Evolutionary conservation across 495 filamentous ascomycete genomes (phyloP).

Genomic region (Annulohypoxylon nitens): DNA sequence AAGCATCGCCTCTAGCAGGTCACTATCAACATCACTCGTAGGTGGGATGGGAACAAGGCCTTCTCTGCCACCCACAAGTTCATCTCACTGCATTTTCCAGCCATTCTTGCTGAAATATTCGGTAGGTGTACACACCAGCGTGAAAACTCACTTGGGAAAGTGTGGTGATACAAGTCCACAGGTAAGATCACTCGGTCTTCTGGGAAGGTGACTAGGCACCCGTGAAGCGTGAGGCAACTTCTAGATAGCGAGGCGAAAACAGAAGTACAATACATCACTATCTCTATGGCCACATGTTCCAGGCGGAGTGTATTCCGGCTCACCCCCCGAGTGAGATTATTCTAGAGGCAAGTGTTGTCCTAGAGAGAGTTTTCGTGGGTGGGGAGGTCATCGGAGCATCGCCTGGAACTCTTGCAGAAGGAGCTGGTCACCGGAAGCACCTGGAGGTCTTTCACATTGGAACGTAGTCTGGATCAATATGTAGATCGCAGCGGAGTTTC

Average conservation of each 20-base stretch:
- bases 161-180: neutral
- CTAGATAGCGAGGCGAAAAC: neutral
- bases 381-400: neutral
- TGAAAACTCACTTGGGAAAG: no score
- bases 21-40: no score
- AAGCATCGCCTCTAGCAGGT: neutral
- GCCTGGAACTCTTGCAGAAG: neutral
- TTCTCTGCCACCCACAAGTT: no score
- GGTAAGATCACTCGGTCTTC: neutral
- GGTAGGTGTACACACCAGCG: no score
- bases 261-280: neutral
- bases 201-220: neutral
- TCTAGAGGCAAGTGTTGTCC: neutral
- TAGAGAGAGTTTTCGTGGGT: neutral
- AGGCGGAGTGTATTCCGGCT: neutral
- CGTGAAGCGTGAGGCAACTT: neutral
- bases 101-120: no score
- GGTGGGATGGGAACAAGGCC: no score
- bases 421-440: neutral
- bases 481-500: neutral
- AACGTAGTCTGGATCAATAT: neutral
- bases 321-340: slow-evolving; percentile 1
- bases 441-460: neutral
- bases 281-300: neutral
- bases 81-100: no score